Base-by-base conservation (phyloP, 352 stramenopile genomes). In the Phytophthora lateralis region DNA sequence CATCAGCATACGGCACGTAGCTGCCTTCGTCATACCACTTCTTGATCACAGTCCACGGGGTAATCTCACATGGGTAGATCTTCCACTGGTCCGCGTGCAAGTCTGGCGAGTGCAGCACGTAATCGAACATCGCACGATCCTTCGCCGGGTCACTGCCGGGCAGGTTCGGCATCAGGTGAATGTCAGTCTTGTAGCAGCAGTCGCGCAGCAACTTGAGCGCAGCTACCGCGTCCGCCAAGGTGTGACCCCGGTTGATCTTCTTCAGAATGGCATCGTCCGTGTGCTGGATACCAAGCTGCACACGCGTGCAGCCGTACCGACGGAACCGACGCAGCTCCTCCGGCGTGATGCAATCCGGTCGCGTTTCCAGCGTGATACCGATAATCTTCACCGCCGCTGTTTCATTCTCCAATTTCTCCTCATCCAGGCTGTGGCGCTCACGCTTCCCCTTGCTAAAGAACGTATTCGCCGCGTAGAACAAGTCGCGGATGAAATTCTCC, bases 51-150 rank as follows among this genome's bases (percentile, higher is more conserved):
- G 85, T 94, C 89, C 89, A 97, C 1, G 90, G 90, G 24, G 90
- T 96, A 54, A 97, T 91, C 68, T 97, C 91, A 66, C 90, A 97
- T 39, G 93, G 93, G 30, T 98, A 98, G 69, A 98, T 97, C 78
- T 98, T 98, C 92, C 91, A 98, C 71, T 98, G 91, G 57, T 98
- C 93, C 0, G 91, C 90, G 63, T 98, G 91, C n/a, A 98, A 75
- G 51, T 96, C 75, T 6, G 88, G 76, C 29, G 91, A 93, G 29
- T 87, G 60, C 37, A 98, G 64, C 15, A 98, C 87, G 39, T 92
- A 91, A 15, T 96, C 82, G 60, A 98, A 97, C 93, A 98, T 98
- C 15, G 70, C 56, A 17, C 77, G 77, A 66, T 98, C 93, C 38
- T 88, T 85, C 26, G 93, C 90, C 0, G 85, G 73, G 30, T 85